Percentiles rank a stretch among this genome's conserved stretches.
Evolutionary conservation across 2,329 filamentous ascomycete species (phyloP).

Genomic region (Apiospora saccharicola): DNA sequence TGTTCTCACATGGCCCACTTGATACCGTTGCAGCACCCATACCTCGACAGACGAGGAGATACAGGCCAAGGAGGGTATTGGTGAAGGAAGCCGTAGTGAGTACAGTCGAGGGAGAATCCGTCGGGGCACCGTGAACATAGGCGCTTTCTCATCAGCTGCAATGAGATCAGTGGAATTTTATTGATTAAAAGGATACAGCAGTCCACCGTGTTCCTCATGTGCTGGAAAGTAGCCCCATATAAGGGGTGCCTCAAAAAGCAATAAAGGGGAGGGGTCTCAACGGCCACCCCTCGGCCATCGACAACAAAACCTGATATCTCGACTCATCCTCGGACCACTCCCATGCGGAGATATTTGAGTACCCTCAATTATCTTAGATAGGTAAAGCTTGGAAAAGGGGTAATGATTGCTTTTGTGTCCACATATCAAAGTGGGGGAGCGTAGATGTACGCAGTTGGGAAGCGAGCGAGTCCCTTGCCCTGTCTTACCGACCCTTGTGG

Average conservation of each 20-base stretch:
- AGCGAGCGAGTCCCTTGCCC: not conserved
- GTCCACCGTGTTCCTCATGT: not conserved
- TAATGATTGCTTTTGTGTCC: not conserved
- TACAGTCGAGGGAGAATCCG: no score
- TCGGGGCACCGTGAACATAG: not conserved
- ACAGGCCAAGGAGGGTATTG: not conserved
- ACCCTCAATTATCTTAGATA: no score
- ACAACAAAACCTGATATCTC: not conserved
- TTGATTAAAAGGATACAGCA: no score
- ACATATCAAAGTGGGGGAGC: not conserved
- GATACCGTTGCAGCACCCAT: not conserved
- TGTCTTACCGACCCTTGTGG: not conserved
- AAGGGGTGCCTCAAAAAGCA: not conserved
- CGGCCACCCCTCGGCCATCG: not conserved
- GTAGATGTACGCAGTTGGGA: not conserved
- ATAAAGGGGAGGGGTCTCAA: not conserved
- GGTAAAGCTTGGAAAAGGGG: not conserved
- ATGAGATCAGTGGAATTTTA: not conserved
- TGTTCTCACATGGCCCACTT: conserved; percentile 34
- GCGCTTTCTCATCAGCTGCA: not conserved
- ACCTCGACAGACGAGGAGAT: not conserved
- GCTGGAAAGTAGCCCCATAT: not conserved
- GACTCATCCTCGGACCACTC: not conserved
- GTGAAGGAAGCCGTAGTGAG: not conserved
- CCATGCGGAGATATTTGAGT: not conserved